Evolutionary conservation across 106 monocot species (phyloP).

Genomic region (Acanthochlamys bracteata): DNA sequence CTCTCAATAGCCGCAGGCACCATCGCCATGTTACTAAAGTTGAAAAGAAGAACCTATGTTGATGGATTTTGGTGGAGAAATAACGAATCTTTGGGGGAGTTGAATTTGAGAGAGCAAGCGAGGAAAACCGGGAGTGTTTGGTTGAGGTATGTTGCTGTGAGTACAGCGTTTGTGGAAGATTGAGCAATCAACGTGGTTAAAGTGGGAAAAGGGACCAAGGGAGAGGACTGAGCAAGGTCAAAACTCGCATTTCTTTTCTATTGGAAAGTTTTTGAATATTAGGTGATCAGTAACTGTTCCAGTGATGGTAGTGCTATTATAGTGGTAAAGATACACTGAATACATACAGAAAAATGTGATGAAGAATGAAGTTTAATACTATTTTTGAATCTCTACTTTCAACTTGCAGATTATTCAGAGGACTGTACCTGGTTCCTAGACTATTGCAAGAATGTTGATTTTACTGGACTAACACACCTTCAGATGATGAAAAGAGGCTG

Average conservation of each 20-base stretch:
- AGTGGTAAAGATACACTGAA: not conserved
- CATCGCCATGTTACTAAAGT: too few relatives aligned
- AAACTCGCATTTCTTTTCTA: not conserved
- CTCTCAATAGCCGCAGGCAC: slow-evolving; percentile 25
- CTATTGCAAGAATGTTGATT: slow-evolving; percentile 61
- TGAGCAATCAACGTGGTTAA: slow-evolving; percentile 36
- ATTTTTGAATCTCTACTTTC: not conserved
- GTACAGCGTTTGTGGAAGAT: slow-evolving; percentile 32
- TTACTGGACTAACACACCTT: slow-evolving; percentile 38
- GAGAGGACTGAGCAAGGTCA: not conserved
- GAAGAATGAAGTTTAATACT: not conserved
- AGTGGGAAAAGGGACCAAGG: slow-evolving; percentile 28
- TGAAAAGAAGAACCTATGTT: not conserved
- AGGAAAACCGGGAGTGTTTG: slow-evolving; percentile 38
- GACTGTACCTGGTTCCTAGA: slow-evolving; percentile 66
- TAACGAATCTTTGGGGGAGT: slow-evolving; percentile 16
- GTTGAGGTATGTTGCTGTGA: slow-evolving; percentile 38
- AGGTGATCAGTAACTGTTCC: not conserved
- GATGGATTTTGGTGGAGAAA: slow-evolving; percentile 8
- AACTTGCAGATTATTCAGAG: slow-evolving; percentile 34
- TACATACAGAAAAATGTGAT: not conserved
- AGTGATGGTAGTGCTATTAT: not conserved
- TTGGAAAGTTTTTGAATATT: not conserved
- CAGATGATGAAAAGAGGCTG: slow-evolving; percentile 40
- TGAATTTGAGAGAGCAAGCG: slow-evolving; percentile 18